Evolutionary conservation across 495 filamentous ascomycete species (phyloP), one percentile per base, ranked within the genome.

Genomic region (Aspergillus ostianus): DNA sequence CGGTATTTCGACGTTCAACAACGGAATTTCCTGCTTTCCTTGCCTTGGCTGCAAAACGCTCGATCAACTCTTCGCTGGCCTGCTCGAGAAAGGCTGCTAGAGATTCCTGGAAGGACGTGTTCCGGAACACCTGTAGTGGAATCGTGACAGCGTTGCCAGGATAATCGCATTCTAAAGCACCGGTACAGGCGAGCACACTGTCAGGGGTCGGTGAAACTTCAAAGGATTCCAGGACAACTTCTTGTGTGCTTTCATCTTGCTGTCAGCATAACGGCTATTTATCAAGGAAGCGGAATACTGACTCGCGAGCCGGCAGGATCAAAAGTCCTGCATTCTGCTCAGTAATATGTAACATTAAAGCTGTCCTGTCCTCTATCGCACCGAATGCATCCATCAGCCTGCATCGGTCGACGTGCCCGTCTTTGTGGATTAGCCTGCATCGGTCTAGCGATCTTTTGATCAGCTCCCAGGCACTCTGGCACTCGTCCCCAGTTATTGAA

Each of bases 311-410:
- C 13, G 71, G 68, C 32, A 75, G 75, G 27, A 86, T 68, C 6
- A 84, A 59, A 8, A 85, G 55, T 6, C 73, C 84, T 1, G 83
- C 79, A 75, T 85, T 86, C 59, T 85, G 83, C 47, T 77, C 70
- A 4, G 67, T 55, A 15, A 86, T 63, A 68, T 82, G 67, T 5
- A 86, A 55, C 13, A 82, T 75, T 15, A 86, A 13, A 4, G 13
- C 13, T n/a, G n/a, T 26, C 20, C 6, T 27, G 13, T 50, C 26
- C 3, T 26, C 19, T 17, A 23, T 9, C 20, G 7, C 26, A 9
- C 20, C 15, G 7, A 50, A 50, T 27, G 48, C 48, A 10, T 50
- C 48, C 19, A 23, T 23, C 13, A 50, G 4, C 4, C 4, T 27
- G 26, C 10, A 50, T 23, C 48, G 19, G 48, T 50, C 15, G 26